Evolutionary conservation across 2,329 filamentous ascomycete genomes (phyloP), one percentile per base, ranked within the genome.

Genomic region (Botrytis medusae): DNA sequence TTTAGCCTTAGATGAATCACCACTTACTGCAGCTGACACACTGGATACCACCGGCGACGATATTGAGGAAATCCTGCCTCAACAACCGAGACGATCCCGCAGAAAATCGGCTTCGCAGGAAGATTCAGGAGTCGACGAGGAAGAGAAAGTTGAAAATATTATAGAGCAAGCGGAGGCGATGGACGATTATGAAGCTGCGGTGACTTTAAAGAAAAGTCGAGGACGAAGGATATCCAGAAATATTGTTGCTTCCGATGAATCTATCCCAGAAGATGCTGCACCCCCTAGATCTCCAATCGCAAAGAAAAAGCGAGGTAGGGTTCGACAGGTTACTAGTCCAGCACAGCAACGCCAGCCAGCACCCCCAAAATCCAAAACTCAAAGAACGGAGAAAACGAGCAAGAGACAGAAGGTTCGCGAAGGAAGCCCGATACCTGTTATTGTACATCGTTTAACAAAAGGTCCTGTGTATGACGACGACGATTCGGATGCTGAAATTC

Each of bases 391-490:
- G 42, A 78, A 77, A 59, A 18, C 67, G 3, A 60, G 48, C 42
- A 78, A 77, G 12, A 81, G 80, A 60, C 69, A 77, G 9, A 81
- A 75, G 46, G 77, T 73, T 29, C 78, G 74, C 65, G 72, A 74
- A 68, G 77, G 82, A n/a, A 84, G 89, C 46, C 85, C 82, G 8
- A 84, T 91, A 61, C 86, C 88, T 9, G 85, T 91, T n/a, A 87
- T 84, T 1, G 87, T 91, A 0, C 88, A 91, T 78, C 85, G 89
- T 20, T 89, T 90, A 77, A 87, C 86, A n/a, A 83, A 84, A 69
- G 83, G 83, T 46, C 81, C 79, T n/a, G 81, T 81, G 5, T 81
- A 79, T 29, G 82, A 82, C 20, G 83, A 84, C 6, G 82, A 83
- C 57, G 84, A 85, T 4, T 81, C 80, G 14, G 82, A 83, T 32